Percentiles rank a stretch among this genome's conserved stretches.
Conservation (phyloP, 495 filamentous ascomycete genomes). For the Penicillium coffeae region DNA sequence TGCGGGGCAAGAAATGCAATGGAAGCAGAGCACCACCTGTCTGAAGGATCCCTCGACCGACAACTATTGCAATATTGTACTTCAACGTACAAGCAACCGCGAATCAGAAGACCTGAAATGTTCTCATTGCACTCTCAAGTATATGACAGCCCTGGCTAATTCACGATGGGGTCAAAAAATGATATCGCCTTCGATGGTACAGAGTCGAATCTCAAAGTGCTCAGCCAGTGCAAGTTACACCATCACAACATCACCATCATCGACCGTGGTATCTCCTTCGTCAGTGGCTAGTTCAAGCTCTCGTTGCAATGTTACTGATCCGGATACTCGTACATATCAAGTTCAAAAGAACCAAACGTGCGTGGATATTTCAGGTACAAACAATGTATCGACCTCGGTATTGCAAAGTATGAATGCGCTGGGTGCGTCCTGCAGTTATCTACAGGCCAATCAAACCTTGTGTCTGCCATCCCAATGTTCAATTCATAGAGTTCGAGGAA, state of each 20-base stretch:
- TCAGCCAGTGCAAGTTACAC: slow-evolving; percentile 1
- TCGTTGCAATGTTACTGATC: slow-evolving; percentile 4
- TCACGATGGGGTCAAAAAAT: slow-evolving; percentile 4
- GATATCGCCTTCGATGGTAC: background rate
- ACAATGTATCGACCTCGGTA: slow-evolving; percentile 5
- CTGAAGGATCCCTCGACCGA: too few species aligned
- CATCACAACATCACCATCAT: slow-evolving; percentile 1
- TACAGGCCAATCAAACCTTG: background rate
- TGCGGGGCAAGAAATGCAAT: too few species aligned
- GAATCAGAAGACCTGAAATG: background rate
- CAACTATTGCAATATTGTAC: background rate
- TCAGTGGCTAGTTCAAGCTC: background rate
- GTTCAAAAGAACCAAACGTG: slow-evolving; percentile 1
- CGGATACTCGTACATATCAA: slow-evolving; percentile 1
- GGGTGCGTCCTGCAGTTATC: background rate
- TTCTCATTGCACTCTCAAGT: slow-evolving; percentile 3
- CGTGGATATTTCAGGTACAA: slow-evolving; percentile 1
- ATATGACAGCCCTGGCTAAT: slow-evolving; percentile 2
- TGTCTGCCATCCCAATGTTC: slow-evolving; percentile 1
- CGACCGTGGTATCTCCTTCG: background rate
- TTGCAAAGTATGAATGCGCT: slow-evolving; percentile 6
- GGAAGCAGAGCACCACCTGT: too few species aligned
- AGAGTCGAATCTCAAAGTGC: slow-evolving; percentile 2
- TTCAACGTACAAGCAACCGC: background rate
- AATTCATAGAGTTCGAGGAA: background rate